Conservation (phyloP, 345 rosid genomes). For the Citrus trifoliata region DNA sequence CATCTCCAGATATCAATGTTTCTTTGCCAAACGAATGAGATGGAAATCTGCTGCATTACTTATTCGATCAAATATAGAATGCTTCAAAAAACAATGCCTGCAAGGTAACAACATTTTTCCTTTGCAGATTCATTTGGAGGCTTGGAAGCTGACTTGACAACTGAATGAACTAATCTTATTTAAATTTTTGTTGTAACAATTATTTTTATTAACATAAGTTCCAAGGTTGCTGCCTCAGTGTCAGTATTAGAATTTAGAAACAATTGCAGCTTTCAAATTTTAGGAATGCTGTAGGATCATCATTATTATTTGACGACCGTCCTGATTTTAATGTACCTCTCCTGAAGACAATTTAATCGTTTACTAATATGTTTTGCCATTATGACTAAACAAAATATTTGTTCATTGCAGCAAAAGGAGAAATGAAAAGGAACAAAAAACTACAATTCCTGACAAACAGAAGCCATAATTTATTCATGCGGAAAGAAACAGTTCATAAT, state of each 20-base stretch:
- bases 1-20: slow-evolving; percentile 51
- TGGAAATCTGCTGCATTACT: neutral
- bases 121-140: neutral
- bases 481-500: neutral
- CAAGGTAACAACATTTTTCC: neutral
- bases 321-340: neutral
- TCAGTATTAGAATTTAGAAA: slow-evolving; percentile 9
- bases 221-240: neutral
- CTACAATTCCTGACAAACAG: too few species aligned
- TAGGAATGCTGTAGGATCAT: neutral
- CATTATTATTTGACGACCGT: neutral
- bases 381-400: neutral
- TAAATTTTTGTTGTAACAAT: slow-evolving; percentile 7
- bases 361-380: neutral
- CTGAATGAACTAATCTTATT: slow-evolving; percentile 6
- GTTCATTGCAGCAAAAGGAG: neutral
- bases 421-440: too few species aligned
- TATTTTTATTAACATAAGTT: slow-evolving; percentile 5
- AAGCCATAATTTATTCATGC: too few species aligned
- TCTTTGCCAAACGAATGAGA: slow-evolving; percentile 36
- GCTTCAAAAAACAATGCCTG: neutral
- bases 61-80: neutral
- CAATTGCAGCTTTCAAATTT: neutral
- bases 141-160: slow-evolving; percentile 12
- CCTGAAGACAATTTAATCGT: neutral